phyloP scores from a whole-genome alignment of 306 rosid genomes.

The Chamaecrista fasciculata region DNA sequence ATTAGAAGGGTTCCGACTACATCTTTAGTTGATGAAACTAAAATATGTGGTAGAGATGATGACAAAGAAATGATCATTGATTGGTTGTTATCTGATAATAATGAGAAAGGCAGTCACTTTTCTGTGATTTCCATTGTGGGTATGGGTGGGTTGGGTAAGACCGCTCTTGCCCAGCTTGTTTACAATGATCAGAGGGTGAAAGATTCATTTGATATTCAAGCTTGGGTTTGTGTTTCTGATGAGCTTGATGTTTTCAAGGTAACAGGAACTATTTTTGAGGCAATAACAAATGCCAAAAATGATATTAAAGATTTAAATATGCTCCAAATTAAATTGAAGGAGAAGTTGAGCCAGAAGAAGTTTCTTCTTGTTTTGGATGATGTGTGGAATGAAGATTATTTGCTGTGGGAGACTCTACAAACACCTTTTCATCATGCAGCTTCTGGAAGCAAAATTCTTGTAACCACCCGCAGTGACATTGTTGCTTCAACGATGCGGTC shows the following conservation, averaged over 20 bases:
- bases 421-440: neutral
- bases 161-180: neutral
- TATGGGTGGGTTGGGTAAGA: neutral
- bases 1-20: neutral
- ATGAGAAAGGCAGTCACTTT: neutral
- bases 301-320: neutral
- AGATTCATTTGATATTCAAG: neutral
- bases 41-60: neutral
- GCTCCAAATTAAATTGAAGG: neutral
- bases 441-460: neutral
- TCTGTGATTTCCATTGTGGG: neutral
- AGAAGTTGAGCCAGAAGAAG: neutral
- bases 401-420: neutral
- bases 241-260: neutral
- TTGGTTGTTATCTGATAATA: neutral
- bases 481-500: neutral
- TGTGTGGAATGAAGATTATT: neutral
- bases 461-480: neutral
- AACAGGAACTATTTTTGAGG: neutral
- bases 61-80: neutral
- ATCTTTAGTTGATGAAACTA: neutral
- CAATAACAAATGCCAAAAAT: neutral
- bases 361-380: neutral
- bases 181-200: neutral
- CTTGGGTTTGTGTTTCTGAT: conserved; percentile 7